Conservation (phyloP, 2,329 filamentous ascomycete species). For the Aspergillus quadrilineatus region DNA sequence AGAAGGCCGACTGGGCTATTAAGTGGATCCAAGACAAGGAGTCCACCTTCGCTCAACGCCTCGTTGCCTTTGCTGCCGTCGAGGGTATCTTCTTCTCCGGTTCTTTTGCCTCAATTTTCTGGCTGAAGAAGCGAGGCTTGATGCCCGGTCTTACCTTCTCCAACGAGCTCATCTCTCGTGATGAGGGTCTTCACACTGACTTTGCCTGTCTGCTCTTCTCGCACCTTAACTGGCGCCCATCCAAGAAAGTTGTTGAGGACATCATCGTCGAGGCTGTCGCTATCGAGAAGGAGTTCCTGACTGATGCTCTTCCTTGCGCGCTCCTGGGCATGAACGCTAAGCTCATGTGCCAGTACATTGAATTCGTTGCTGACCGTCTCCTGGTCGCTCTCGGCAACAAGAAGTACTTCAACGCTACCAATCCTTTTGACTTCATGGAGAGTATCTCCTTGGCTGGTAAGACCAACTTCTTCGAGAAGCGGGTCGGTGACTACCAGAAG, state of each 20-base stretch:
- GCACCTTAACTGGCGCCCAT: slow-evolving; percentile 90
- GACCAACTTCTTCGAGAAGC: slow-evolving; percentile 99
- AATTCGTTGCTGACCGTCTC: slow-evolving; percentile 96
- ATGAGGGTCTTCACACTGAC: slow-evolving; percentile 98
- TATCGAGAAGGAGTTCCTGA: slow-evolving; percentile 98
- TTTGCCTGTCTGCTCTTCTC: slow-evolving; percentile 97
- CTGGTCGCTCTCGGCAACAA: slow-evolving; percentile 89
- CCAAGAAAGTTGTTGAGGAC: slow-evolving; percentile 73
- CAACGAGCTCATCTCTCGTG: slow-evolving; percentile 99
- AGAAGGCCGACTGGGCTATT: slow-evolving; percentile 98
- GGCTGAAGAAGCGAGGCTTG: slow-evolving; percentile 99
- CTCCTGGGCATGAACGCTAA: slow-evolving; percentile 96
- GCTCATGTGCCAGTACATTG: slow-evolving; percentile 99
- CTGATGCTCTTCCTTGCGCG: slow-evolving; percentile 86
- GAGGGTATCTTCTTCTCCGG: slow-evolving; percentile 99
- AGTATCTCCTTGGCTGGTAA: slow-evolving; percentile 98
- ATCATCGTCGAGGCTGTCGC: slow-evolving; percentile 92
- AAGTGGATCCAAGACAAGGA: slow-evolving; percentile 91
- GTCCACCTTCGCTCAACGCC: slow-evolving; percentile 91
- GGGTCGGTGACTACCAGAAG: slow-evolving; percentile 99
- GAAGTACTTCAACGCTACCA: slow-evolving; percentile 87
- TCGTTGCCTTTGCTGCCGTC: slow-evolving; percentile 94
- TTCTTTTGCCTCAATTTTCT: slow-evolving; percentile 98
- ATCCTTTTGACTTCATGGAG: slow-evolving; percentile 99
- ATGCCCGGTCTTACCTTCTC: slow-evolving; percentile 99